A percentile compares a stretch with the other conserved stretches of the same genome.
phyloP scores from a whole-genome alignment of 257 asterid genomes.

The Avicennia marina region DNA sequence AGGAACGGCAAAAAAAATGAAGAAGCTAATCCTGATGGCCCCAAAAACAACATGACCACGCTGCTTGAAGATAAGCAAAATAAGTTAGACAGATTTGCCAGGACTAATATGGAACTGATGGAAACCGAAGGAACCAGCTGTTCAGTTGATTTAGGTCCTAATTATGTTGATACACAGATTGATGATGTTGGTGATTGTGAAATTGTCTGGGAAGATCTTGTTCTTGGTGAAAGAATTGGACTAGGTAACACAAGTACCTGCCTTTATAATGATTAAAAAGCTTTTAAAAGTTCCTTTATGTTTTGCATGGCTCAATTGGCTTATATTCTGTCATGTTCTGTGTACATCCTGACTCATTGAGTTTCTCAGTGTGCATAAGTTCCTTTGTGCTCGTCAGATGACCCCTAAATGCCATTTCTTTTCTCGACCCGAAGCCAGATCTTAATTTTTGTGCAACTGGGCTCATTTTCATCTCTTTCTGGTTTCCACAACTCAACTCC shows the following conservation, averaged over 20 bases:
- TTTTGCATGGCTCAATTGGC: not conserved
- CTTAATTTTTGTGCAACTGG: not conserved
- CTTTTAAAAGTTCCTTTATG: conserved; percentile 10
- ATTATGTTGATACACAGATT: conserved; percentile 53
- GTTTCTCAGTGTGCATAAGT: conserved; percentile 1
- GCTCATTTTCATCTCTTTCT: no score
- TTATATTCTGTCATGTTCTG: not conserved
- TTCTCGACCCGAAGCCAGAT: conserved; percentile 11
- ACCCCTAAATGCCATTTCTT: conserved; percentile 17
- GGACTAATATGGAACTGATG: conserved; percentile 30
- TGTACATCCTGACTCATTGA: conserved; percentile 5
- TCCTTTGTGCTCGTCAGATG: conserved; percentile 3
- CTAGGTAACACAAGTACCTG: conserved; percentile 57
- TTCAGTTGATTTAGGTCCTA: conserved; percentile 31
- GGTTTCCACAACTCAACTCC: no score
- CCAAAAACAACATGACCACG: conserved; percentile 18
- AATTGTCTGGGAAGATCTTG: conserved; percentile 98
- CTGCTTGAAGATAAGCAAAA: conserved; percentile 31
- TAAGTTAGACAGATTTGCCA: conserved; percentile 28
- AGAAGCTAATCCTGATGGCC: conserved; percentile 26
- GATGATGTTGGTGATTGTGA: conserved; percentile 98
- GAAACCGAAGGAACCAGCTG: conserved; percentile 40
- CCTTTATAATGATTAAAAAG: no score
- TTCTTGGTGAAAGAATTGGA: conserved; percentile 94
- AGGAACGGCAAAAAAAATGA: conserved; percentile 26